phyloP scores from a whole-genome alignment of 495 filamentous ascomycete species.

The Aspergillus homomorphus region DNA sequence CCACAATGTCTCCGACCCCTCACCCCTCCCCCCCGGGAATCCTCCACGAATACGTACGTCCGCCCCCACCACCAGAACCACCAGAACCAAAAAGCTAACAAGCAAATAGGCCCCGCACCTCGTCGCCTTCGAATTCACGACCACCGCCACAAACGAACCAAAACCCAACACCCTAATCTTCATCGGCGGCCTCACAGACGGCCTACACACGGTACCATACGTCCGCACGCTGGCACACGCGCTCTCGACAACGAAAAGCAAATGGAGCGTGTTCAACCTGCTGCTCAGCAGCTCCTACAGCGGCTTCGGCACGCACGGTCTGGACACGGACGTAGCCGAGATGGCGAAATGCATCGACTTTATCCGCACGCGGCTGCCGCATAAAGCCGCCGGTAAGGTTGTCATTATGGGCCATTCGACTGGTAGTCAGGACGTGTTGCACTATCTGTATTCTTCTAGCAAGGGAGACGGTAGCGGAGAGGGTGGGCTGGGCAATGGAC shows the following conservation, averaged over 20 bases:
- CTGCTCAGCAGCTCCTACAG: constrained; percentile 63
- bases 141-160: constrained; percentile 25
- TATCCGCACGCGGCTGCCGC: constrained; percentile 42
- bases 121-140: constrained; percentile 59
- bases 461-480: constrained; percentile 27
- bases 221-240: constrained; percentile 48
- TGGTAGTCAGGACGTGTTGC: constrained; percentile 83
- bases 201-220: constrained; percentile 66
- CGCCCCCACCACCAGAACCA: neutral
- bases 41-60: constrained; percentile 42
- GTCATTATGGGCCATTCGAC: constrained; percentile 86
- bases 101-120: constrained; percentile 47
- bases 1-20: constrained; percentile 10
- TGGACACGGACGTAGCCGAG: constrained; percentile 71
- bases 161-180: constrained; percentile 72
- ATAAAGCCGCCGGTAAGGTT: constrained; percentile 50
- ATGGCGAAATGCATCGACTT: constrained; percentile 69
- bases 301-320: constrained; percentile 68
- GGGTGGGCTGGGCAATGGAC: constrained; percentile 23
- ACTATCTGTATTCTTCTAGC: constrained; percentile 56
- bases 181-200: constrained; percentile 80
- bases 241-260: constrained; percentile 50
- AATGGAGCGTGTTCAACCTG: constrained; percentile 61
- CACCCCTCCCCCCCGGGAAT: constrained; percentile 28
- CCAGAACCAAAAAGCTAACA: constrained; percentile 7